Evolutionary conservation across 257 asterid genomes (phyloP), one percentile per base, ranked within the genome.

Genomic region (Lycium barbarum): DNA sequence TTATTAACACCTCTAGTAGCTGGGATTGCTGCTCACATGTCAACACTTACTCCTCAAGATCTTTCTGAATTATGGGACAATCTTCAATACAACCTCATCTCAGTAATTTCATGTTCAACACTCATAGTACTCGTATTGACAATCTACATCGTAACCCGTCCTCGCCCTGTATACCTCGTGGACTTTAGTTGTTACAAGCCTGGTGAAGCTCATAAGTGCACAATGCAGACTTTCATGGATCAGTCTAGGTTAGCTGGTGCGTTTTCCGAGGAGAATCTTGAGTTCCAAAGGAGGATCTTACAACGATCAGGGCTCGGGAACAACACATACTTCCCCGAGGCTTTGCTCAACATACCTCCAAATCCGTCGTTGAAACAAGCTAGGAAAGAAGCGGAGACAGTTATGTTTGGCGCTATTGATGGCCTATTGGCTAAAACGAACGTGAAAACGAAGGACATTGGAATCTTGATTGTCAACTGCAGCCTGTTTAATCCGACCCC

Each of bases 401-500:
- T 89, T 11, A 89, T 89, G 91, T 89, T 85, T 87, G 91, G 90
- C 63, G 89, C 91, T 49, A 85, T 89, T 61, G 91, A 87, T 83
- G 88, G 84, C 47, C 87, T 89, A 80, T 80, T 89, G 67, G 83
- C 84, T 3, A 87, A 87, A 81, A 89, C 91, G 1, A 62, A 80
- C 4, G 86, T 89, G 40, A 89, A 85, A 26, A 62, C 85, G 1
- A 89, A 87, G 83, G 88, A 89, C 51, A 87, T 89, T 73, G 91
- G 89, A 47, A 83, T 89, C 8, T 81, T 89, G 84, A 89, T 89
- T 17, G 91, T 89, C 38, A 89, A 89, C n/a, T 89, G 91, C 70
- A 89, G 91, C 90, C 83, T 89, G 87, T 89, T 89, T 72, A 89
- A 85, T 67, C 91, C 91, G 26, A 89, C 91, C 15, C 91, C 91